Conservation (phyloP, 2,329 filamentous ascomycete genomes). For the Tolypocladium guangdongense region DNA sequence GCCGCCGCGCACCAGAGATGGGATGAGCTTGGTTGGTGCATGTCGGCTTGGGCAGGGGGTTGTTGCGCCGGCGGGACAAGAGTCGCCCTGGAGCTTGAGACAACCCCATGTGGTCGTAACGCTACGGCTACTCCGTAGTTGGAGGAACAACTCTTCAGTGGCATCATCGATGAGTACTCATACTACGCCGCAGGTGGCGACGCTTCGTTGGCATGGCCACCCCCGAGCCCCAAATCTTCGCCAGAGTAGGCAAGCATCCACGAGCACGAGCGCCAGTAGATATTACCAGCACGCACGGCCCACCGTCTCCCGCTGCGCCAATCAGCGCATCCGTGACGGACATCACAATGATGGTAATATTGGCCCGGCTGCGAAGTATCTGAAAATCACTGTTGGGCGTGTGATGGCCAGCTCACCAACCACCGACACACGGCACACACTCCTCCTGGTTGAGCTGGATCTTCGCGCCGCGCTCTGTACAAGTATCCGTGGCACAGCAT, state of each 20-base stretch:
- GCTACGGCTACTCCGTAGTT: no score
- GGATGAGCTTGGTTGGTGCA: background rate
- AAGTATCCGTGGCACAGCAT: background rate
- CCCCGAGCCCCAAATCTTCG: background rate
- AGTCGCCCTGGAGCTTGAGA: background rate
- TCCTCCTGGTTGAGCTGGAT: background rate
- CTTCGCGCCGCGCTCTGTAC: background rate
- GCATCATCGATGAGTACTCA: background rate
- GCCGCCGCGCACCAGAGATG: background rate
- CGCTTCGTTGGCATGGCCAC: background rate
- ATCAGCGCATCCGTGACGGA: background rate
- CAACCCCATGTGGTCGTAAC: background rate
- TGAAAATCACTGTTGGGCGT: background rate
- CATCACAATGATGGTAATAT: background rate
- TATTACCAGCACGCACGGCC: background rate
- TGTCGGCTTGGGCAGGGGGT: background rate
- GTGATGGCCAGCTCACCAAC: background rate
- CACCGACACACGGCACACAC: background rate
- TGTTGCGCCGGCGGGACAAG: background rate
- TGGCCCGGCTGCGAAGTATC: background rate
- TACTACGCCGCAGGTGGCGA: background rate
- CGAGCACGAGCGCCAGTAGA: background rate
- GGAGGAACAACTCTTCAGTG: background rate
- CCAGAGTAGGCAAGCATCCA: background rate
- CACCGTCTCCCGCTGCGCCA: background rate